Base-by-base conservation (phyloP, 106 monocot species). In the Posidonia australis region DNA sequence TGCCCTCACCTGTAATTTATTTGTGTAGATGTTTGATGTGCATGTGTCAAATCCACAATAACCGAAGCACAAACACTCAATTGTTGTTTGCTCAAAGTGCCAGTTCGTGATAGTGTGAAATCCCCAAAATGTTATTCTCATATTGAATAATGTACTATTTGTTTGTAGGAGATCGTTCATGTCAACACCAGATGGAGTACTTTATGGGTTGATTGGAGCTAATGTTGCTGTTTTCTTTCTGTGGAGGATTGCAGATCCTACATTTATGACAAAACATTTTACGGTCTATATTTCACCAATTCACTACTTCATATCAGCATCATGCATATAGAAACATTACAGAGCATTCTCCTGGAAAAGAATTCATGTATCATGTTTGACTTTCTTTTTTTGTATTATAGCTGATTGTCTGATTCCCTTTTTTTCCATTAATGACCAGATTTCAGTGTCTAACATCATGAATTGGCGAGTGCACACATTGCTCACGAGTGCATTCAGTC, bases 401-500 rank as follows among this genome's bases (percentile, higher is more conserved):
- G 46, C 45, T 21, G 5, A 25, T 66, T 18, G n/a, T 43, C n/a
- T 19, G 9, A 3, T 21, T 61, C 13, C 58, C 55, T 63, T 36
- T 13, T 54, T 47, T 62, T 70, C n/a, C n/a, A n/a, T n/a, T n/a
- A n/a, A n/a, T n/a, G n/a, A 47, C 45, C 90, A 96, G 94, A 80
- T 96, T 69, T 96, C 90, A 21, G 45, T 96, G 32, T 79, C 82
- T 30, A 96, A 96, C 56, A 44, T 96, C 26, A 96, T 76, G 66
- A 82, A 67, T 51, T 84, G 94, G 28, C 76, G 83, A 14, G 26
- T 90, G 62, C 94, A 90, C 71, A 90, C 90, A 13, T 57, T 96
- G 67, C 53, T 96, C 41, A 96, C 94, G 3, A 76, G 79, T 71
- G 94, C 94, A 24, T 96, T 96, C 72, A 90, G 94, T 67, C 94